Percentiles rank a stretch among this genome's conserved stretches.
Evolutionary conservation across 148 eudicot genomes (phyloP).

Genomic region (Nyssa sinensis): DNA sequence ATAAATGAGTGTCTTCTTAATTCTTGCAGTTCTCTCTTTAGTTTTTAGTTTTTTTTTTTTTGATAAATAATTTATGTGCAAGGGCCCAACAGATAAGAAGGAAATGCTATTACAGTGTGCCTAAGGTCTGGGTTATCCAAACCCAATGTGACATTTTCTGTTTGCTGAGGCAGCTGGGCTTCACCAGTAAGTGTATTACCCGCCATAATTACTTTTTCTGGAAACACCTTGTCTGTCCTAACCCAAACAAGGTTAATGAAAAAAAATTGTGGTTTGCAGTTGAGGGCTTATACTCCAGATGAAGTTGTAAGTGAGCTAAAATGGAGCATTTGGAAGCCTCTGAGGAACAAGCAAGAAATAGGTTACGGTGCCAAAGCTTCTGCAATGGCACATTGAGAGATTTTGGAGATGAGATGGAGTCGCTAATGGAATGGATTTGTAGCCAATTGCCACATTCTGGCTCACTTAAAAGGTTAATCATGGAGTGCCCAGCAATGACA

Average conservation of each 20-base stretch:
- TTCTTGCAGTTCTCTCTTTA: neutral
- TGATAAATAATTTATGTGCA: too few relatives aligned
- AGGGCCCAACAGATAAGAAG: conserved; percentile 64
- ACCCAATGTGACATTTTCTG: conserved; percentile 89
- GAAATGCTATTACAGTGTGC: conserved; percentile 68
- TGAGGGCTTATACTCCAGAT: conserved; percentile 66
- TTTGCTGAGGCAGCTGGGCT: conserved; percentile 89
- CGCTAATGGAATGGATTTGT: conserved; percentile 87
- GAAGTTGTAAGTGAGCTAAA: conserved; percentile 75
- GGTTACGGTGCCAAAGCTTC: conserved; percentile 83
- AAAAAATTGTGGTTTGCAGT: conserved; percentile 37
- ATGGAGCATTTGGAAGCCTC: conserved; percentile 88
- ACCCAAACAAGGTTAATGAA: neutral
- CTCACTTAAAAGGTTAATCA: conserved; percentile 58
- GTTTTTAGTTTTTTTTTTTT: conserved; percentile 17
- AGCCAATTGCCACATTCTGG: conserved; percentile 77
- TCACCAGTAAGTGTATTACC: too few relatives aligned
- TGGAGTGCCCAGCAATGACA: conserved; percentile 76
- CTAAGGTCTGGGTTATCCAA: conserved; percentile 86
- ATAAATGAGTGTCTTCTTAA: neutral
- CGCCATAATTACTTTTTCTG: too few relatives aligned
- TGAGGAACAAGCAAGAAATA: conserved; percentile 75
- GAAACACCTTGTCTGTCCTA: neutral
- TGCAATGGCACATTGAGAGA: conserved; percentile 91
- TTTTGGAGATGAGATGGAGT: conserved; percentile 90